Conservation (phyloP, 1,284 basidiomycete species). For the Irpex sp. region DNA sequence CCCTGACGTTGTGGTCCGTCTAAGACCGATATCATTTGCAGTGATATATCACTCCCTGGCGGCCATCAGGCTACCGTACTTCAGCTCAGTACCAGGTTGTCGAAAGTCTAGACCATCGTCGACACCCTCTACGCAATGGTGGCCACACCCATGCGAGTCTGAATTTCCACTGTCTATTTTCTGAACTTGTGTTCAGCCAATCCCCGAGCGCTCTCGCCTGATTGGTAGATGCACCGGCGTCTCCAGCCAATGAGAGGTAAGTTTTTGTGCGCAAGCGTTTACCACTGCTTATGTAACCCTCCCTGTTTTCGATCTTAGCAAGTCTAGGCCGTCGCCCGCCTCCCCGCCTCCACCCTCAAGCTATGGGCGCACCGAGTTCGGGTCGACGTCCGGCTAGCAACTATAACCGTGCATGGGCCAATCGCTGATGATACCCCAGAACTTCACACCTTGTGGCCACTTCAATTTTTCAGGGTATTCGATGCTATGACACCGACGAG, state of each 20-base stretch:
- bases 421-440: background rate
- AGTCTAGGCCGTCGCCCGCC: background rate
- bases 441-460: background rate
- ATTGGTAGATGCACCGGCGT: background rate
- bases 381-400: background rate
- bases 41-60: too few species aligned
- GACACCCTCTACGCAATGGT: background rate
- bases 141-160: background rate
- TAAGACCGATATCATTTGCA: too few species aligned
- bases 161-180: background rate
- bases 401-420: background rate
- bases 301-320: background rate
- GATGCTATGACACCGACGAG: background rate
- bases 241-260: background rate
- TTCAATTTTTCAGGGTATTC: background rate
- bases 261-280: too few species aligned
- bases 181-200: background rate
- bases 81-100: background rate
- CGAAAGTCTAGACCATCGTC: background rate
- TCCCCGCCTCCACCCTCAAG: background rate
- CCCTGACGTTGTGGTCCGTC: too few species aligned
- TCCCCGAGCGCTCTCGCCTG: background rate
- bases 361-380: background rate
- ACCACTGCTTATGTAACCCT: background rate
- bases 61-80: too few species aligned